Evolutionary conservation across 306 rosid genomes (phyloP).

Genomic region (Morella rubra): DNA sequence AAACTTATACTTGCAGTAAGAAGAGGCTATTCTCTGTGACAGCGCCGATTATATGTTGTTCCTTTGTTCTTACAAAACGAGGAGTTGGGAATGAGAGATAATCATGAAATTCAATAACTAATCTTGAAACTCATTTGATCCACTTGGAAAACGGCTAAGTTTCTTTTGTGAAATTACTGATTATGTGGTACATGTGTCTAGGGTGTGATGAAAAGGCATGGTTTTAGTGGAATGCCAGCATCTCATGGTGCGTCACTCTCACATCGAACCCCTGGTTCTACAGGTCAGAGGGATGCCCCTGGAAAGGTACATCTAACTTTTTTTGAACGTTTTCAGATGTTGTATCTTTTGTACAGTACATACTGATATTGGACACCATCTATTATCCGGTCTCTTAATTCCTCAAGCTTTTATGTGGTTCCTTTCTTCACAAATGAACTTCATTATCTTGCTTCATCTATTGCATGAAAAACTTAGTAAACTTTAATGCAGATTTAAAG

Average conservation of each 20-base stretch:
- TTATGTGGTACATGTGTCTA: constrained; percentile 31
- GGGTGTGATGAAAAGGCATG: constrained; percentile 73
- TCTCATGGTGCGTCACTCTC: constrained; percentile 70
- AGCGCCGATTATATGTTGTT: not conserved
- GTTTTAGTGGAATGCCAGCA: constrained; percentile 63
- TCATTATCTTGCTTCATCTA: not conserved
- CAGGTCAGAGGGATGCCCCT: constrained; percentile 66
- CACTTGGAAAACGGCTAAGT: not conserved
- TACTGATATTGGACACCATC: not conserved
- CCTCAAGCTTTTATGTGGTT: no score
- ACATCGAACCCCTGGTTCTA: constrained; percentile 69
- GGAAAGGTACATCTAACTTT: constrained; percentile 60
- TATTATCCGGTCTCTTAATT: not conserved
- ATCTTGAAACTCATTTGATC: not conserved
- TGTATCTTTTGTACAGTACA: not conserved
- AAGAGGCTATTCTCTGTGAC: not conserved
- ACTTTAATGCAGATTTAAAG: not conserved
- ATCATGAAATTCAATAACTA: not conserved
- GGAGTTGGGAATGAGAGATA: not conserved
- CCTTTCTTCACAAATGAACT: not conserved
- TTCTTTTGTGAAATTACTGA: constrained; percentile 4
- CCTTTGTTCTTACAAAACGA: not conserved
- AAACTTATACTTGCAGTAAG: not conserved
- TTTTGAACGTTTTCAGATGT: not conserved
- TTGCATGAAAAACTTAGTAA: not conserved